phyloP scores from a whole-genome alignment of 805 yeast species.

The Candida yuanshanica region DNA sequence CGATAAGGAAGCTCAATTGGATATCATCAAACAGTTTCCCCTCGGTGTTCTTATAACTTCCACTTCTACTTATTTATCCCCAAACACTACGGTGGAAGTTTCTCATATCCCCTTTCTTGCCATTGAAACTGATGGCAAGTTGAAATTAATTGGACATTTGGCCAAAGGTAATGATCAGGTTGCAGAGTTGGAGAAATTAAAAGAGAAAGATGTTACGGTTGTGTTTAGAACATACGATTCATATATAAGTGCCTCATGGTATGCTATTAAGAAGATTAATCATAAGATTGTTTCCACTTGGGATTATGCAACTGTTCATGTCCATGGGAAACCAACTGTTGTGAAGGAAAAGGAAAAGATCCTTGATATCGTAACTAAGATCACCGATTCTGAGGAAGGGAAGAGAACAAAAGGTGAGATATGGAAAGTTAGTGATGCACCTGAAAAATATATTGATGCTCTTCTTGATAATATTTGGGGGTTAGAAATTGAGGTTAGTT shows the following conservation, averaged over 20 bases:
- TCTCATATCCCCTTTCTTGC: slow-evolving; percentile 54
- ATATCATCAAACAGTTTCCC: slow-evolving; percentile 42
- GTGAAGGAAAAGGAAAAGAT: slow-evolving; percentile 41
- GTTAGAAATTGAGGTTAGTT: slow-evolving; percentile 42
- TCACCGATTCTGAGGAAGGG: slow-evolving; percentile 44
- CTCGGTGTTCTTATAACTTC: slow-evolving; percentile 45
- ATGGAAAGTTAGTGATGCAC: slow-evolving; percentile 58
- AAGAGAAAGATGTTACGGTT: slow-evolving; percentile 34
- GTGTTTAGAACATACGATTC: slow-evolving; percentile 47
- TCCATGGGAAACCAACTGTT: slow-evolving; percentile 43
- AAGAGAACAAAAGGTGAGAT: slow-evolving; percentile 28
- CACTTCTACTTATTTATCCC: slow-evolving; percentile 12
- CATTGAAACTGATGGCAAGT: slow-evolving; percentile 30
- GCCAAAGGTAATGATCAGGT: slow-evolving; percentile 48
- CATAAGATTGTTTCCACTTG: slow-evolving; percentile 68
- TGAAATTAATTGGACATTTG: slow-evolving; percentile 47
- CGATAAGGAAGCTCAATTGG: slow-evolving; percentile 33
- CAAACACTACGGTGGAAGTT: slow-evolving; percentile 37
- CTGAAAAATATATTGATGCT: slow-evolving; percentile 37
- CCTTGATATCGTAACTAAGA: slow-evolving; percentile 34
- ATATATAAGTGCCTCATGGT: slow-evolving; percentile 56
- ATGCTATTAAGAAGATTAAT: slow-evolving; percentile 47
- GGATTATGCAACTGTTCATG: slow-evolving; percentile 56
- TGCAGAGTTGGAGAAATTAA: slow-evolving; percentile 29
- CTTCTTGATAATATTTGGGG: slow-evolving; percentile 50